Percentiles rank a stretch among this genome's conserved stretches.
phyloP scores from a whole-genome alignment of 257 asterid genomes.

The Capsicum rhomboideum region DNA sequence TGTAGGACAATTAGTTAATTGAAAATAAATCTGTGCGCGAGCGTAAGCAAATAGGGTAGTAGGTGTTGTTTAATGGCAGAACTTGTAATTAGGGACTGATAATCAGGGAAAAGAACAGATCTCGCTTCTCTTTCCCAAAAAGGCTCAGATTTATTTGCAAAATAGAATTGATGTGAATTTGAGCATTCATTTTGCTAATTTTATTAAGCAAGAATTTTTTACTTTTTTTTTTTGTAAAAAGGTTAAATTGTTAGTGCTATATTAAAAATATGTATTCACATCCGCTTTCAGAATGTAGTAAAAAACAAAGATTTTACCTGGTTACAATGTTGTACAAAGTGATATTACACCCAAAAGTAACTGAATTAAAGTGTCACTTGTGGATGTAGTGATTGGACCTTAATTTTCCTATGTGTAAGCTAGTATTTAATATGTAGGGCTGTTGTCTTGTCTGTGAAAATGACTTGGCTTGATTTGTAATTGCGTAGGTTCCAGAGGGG shows the following conservation, averaged over 20 bases:
- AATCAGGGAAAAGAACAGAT: too few relatives aligned
- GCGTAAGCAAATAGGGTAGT: not conserved
- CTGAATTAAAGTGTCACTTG: not conserved
- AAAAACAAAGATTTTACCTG: not conserved
- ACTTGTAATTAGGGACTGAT: not conserved
- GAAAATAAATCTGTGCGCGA: not conserved
- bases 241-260: not conserved
- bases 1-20: not conserved
- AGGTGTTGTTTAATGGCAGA: not conserved
- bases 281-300: not conserved
- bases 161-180: not conserved
- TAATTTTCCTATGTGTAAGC: not conserved
- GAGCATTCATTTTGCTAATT: not conserved
- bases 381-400: not conserved
- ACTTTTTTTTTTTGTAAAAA: not conserved
- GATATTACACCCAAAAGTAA: not conserved
- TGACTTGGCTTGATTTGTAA: not conserved
- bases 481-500: conserved; percentile 21
- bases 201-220: not conserved
- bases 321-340: too few relatives aligned
- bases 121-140: too few relatives aligned
- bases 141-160: too few relatives aligned
- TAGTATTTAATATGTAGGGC: not conserved
- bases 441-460: not conserved
- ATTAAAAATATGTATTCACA: not conserved